Percentiles rank a stretch among this genome's conserved stretches.
Evolutionary conservation across 2,329 filamentous ascomycete genomes (phyloP).

Genomic region (Thermothelomyces thermophilus): DNA sequence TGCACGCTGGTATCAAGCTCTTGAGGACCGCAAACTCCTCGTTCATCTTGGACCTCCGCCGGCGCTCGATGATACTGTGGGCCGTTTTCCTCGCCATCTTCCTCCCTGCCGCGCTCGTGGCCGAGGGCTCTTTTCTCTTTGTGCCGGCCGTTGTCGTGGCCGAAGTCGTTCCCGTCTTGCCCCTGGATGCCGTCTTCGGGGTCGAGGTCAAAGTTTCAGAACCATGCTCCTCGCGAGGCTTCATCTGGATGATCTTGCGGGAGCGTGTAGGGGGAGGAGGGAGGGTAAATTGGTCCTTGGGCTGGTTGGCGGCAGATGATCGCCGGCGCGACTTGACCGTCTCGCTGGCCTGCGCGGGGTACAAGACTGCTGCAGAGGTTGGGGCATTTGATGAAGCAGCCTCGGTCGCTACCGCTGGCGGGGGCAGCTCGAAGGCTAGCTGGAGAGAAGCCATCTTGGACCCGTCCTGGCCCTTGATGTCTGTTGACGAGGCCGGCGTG

Average conservation of each 20-base stretch:
- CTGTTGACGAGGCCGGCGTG: conserved; percentile 73
- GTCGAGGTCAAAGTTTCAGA: conserved; percentile 19
- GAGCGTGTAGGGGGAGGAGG: conserved; percentile 88
- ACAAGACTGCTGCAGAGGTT: conserved; percentile 13
- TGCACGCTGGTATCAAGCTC: conserved; percentile 90
- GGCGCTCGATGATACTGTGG: conserved; percentile 87
- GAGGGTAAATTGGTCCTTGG: conserved; percentile 65
- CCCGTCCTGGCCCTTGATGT: conserved; percentile 67
- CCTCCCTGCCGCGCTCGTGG: conserved; percentile 76
- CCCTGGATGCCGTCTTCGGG: conserved; percentile 18
- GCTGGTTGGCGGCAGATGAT: conserved; percentile 40
- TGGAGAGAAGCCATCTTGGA: conserved; percentile 56
- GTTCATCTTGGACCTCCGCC: conserved; percentile 94
- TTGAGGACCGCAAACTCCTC: conserved; percentile 94
- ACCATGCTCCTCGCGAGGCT: conserved; percentile 51
- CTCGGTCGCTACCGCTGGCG: conserved; percentile 57
- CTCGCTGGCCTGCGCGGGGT: conserved; percentile 33
- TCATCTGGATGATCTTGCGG: conserved; percentile 98
- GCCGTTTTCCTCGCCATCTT: conserved; percentile 96
- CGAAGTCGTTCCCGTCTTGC: conserved; percentile 11
- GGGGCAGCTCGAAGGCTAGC: conserved; percentile 67
- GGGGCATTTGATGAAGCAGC: conserved; percentile 29
- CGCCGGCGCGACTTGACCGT: conserved; percentile 49
- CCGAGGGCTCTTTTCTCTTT: conserved; percentile 72
- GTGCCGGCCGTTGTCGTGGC: conserved; percentile 30